These are phyloP conservation scores for Bryoglossum gracile DNA, from an alignment of 495 filamentous ascomycete genomes.

Conservation along the genomic window DNA sequence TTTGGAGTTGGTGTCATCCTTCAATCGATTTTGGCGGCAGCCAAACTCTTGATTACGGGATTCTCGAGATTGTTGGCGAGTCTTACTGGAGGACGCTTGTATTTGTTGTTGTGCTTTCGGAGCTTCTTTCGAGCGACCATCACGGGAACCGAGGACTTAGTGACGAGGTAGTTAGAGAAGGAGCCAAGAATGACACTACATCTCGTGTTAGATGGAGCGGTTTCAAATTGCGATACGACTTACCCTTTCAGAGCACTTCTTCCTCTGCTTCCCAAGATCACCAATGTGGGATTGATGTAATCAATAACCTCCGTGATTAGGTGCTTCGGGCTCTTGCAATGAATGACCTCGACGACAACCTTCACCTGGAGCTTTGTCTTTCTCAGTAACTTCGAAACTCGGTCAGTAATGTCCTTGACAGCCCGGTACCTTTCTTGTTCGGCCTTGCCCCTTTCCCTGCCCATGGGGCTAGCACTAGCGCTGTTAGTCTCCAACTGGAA, in stretches of 20 bases:
- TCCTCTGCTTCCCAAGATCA: constrained; percentile 84
- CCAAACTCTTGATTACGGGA: constrained; percentile 54
- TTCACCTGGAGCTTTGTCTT: constrained; percentile 88
- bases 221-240: constrained; percentile 26
- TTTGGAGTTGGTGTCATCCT: background rate
- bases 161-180: constrained; percentile 94
- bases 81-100: constrained; percentile 49
- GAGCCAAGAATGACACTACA: constrained; percentile 81
- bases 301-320: constrained; percentile 89
- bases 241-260: constrained; percentile 90
- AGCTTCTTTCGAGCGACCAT: constrained; percentile 84
- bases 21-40: constrained; percentile 60
- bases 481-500: constrained; percentile 19
- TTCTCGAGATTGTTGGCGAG: constrained; percentile 66
- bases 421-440: constrained; percentile 75
- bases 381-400: constrained; percentile 73
- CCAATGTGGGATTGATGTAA: constrained; percentile 81
- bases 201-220: constrained; percentile 14
- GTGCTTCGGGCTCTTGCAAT: constrained; percentile 92
- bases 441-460: constrained; percentile 41
- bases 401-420: constrained; percentile 66
- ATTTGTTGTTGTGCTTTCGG: constrained; percentile 67
- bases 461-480: constrained; percentile 21
- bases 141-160: constrained; percentile 91
- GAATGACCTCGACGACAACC: constrained; percentile 89